phyloP scores from a whole-genome alignment of 129 eudicot species.

The Helianthus annuus region DNA sequence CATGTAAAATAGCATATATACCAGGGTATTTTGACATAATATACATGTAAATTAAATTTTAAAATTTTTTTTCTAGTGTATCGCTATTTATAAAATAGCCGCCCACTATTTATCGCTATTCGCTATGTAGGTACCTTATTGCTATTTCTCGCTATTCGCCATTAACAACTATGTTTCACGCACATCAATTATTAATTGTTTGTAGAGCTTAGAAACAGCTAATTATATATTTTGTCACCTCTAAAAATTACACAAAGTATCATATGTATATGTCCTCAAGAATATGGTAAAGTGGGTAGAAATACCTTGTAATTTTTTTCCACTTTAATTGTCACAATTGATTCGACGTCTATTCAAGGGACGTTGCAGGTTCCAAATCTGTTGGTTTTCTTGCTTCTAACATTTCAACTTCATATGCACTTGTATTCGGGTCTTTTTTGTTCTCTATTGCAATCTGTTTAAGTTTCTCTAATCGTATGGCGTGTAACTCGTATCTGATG shows the following conservation, averaged over 20 bases:
- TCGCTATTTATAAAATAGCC: too few relatives aligned
- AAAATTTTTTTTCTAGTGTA: too few relatives aligned
- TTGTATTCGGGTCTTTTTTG: constrained; percentile 35
- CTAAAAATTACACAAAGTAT: constrained; percentile 10
- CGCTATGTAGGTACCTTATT: too few relatives aligned
- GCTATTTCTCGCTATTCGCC: too few relatives aligned
- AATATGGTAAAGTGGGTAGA: constrained; percentile 23
- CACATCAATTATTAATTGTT: too few relatives aligned
- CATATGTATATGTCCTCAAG: neutral
- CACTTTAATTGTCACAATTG: constrained; percentile 9
- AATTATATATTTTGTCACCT: neutral
- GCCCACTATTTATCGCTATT: too few relatives aligned
- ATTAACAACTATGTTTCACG: too few relatives aligned
- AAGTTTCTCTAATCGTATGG: constrained; percentile 64
- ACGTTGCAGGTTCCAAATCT: constrained; percentile 25
- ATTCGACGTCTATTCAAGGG: constrained; percentile 28
- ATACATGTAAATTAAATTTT: too few relatives aligned
- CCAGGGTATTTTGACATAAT: too few relatives aligned
- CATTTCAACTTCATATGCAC: constrained; percentile 87
- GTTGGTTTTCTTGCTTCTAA: constrained; percentile 59
- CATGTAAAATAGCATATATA: too few relatives aligned
- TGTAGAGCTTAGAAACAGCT: too few relatives aligned
- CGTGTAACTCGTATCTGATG: constrained; percentile 78
- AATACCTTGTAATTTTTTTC: constrained; percentile 25
- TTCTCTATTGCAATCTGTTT: constrained; percentile 54